These are phyloP conservation scores for Ascochyta viciae-villosae DNA, from an alignment of 2,329 filamentous ascomycete genomes.

Conservation along the genomic window DNA sequence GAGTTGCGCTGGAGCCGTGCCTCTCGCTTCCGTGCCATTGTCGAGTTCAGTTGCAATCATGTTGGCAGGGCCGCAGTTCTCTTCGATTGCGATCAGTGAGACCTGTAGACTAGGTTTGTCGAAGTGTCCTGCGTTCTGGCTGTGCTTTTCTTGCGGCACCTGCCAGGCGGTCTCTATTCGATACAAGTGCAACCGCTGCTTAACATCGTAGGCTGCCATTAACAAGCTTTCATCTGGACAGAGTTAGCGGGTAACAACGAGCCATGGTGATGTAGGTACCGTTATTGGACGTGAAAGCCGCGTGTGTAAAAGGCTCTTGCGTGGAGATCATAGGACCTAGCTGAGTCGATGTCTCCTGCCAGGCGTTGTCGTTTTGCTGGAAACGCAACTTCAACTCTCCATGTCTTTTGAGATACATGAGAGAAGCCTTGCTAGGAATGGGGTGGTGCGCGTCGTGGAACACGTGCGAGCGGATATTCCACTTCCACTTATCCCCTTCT, in stretches of 20 bases:
- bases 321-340: constrained; percentile 75
- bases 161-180: constrained; percentile 79
- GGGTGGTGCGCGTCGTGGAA: constrained; percentile 77
- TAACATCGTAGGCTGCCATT: constrained; percentile 71
- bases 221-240: constrained; percentile 60
- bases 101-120: constrained; percentile 45
- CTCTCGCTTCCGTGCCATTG: constrained; percentile 31
- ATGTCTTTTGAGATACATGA: constrained; percentile 78
- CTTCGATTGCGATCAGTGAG: constrained; percentile 36
- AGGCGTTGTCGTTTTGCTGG: constrained; percentile 74
- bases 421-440: constrained; percentile 71
- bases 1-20: constrained; percentile 53
- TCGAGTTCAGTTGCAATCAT: constrained; percentile 34
- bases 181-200: constrained; percentile 76
- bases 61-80: constrained; percentile 41
- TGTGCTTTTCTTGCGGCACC: constrained; percentile 62
- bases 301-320: constrained; percentile 52
- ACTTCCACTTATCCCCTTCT: constrained; percentile 65
- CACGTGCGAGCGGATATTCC: constrained; percentile 70
- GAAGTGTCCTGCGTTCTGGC: constrained; percentile 53
- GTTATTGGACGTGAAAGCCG: constrained; percentile 67
- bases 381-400: constrained; percentile 79
- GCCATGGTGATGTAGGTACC: constrained; percentile 59
- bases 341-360: constrained; percentile 76
- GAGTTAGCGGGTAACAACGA: neutral